Conservation (phyloP, 83 land plant genomes). For the Picea abies region DNA sequence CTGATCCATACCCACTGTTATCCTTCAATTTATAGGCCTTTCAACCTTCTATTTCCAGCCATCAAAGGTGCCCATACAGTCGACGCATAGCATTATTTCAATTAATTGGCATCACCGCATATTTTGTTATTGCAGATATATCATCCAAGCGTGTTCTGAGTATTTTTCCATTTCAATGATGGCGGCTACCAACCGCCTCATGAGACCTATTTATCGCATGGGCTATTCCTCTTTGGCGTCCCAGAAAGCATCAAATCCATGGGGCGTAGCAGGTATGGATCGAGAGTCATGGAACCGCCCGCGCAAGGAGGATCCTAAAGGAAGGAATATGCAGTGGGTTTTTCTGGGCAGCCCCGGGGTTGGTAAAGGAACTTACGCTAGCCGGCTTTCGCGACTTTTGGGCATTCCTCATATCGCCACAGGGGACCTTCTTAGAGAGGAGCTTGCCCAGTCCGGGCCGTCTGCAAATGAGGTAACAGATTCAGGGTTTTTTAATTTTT, state of each 20-base stretch:
- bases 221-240: neutral
- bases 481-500: neutral
- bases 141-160: neutral
- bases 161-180: neutral
- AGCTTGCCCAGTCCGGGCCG: conserved; percentile 57
- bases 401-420: conserved; percentile 93
- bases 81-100: no score
- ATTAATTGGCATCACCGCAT: no score
- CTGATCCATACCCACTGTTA: no score
- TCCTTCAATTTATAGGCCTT: no score
- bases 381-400: conserved; percentile 65
- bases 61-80: no score
- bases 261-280: conserved; percentile 9
- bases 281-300: neutral
- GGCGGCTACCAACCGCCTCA: conserved; percentile 12
- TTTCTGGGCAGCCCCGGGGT: conserved; percentile 93
- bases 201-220: neutral
- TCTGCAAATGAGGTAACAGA: conserved; percentile 52
- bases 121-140: neutral
- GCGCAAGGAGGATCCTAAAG: conserved; percentile 6
- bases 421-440: conserved; percentile 86
- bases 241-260: neutral
- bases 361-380: conserved; percentile 89
- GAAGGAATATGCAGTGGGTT: conserved; percentile 54
- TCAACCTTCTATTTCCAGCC: no score